Evolutionary conservation across 2,329 filamentous ascomycete species (phyloP).

Genomic region (Colletotrichum lentis): DNA sequence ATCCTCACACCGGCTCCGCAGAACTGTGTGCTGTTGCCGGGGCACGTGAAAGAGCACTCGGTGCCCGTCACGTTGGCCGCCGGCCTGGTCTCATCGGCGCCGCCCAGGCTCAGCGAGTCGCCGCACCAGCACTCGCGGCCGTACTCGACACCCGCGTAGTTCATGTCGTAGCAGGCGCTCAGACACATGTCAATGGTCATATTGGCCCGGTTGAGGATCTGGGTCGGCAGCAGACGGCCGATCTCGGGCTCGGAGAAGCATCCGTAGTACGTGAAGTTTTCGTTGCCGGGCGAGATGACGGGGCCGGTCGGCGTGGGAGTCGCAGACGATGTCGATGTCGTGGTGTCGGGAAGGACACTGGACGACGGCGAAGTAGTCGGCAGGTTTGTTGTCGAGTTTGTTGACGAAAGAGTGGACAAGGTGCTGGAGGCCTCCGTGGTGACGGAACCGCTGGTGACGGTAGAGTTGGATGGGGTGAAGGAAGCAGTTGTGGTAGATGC

Average conservation of each 20-base stretch:
- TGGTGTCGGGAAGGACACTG: background rate
- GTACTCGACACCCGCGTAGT: conserved; percentile 40
- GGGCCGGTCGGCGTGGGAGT: conserved; percentile 42
- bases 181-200: conserved; percentile 40
- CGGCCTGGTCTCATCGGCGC: conserved; percentile 30
- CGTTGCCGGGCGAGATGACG: conserved; percentile 46
- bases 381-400: background rate
- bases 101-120: conserved; percentile 41
- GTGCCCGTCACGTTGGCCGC: conserved; percentile 33
- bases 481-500: background rate
- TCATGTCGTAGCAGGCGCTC: conserved; percentile 34
- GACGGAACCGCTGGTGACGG: conserved; percentile 13
- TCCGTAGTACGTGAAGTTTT: conserved; percentile 50
- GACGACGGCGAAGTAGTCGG: background rate
- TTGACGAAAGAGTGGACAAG: background rate
- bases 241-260: conserved; percentile 48
- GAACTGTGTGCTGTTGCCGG: conserved; percentile 33
- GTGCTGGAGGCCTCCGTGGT: background rate
- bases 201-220: conserved; percentile 44
- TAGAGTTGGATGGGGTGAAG: background rate
- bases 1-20: conserved; percentile 42
- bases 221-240: conserved; percentile 45
- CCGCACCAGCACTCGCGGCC: conserved; percentile 41
- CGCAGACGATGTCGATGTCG: conserved; percentile 20
- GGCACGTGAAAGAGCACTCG: conserved; percentile 37